Evolutionary conservation across 2,329 filamentous ascomycete genomes (phyloP), one percentile per base, ranked within the genome.

Genomic region (Chaetothyriales sp.): DNA sequence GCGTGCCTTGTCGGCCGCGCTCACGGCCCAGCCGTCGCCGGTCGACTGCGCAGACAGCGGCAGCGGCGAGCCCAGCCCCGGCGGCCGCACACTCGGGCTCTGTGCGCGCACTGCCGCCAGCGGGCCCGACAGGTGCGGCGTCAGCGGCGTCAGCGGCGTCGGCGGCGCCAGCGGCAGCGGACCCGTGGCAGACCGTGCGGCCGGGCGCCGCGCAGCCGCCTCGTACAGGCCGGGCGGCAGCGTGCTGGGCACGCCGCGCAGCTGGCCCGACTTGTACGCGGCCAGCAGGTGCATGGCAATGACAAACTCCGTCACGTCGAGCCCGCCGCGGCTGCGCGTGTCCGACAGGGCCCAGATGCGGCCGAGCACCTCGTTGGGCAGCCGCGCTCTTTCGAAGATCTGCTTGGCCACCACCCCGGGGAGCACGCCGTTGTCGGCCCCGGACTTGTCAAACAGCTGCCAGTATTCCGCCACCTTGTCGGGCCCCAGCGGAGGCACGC

Each of bases 221-320:
- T 98, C 92, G 64, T 94, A 95, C 4, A 98, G 73, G 9, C 84
- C 86, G 10, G 86, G 81, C 5, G 92, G 92, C 1, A 98, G 77
- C 22, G 85, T 80, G 55, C 74, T 84, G 1, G 92, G 92, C 52
- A 97, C 75, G 18, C 78, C 81, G 57, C 87, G 82, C 66, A 98
- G 77, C 28, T 82, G 76, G 19, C 89, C 86, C 10, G 82, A 85
- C 73, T 94, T 95, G 70, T 87, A 88, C 10, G 89, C 95, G 13
- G 88, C 90, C 56, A 98, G 76, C 55, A 98, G 74, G 48, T 98
- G 92, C 92, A 98, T 98, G 46, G 92, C 92, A 63, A 98, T 94
- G 64, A 95, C 86, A 66, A 98, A 98, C 63, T 97, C 92, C 13
- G 89, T 90, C 61, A 83, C 77, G 53, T 89, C 85, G 37, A 98